These are phyloP conservation scores for Pichia californica DNA, from an alignment of 805 yeast genomes.

Conservation along the genomic window DNA sequence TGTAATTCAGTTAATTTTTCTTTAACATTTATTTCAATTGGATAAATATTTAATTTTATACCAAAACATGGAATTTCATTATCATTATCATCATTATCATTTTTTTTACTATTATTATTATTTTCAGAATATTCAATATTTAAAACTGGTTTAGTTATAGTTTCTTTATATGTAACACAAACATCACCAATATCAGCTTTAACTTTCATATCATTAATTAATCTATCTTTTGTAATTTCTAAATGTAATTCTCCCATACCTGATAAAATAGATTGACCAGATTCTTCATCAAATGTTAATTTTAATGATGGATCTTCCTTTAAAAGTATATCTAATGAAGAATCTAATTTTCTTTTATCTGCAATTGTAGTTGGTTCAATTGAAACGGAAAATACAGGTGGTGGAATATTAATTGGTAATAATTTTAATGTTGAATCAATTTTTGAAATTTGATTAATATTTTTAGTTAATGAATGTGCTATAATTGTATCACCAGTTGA, in stretches of 20 bases:
- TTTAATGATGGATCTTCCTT: constrained; percentile 88
- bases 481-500: constrained; percentile 89
- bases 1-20: constrained; percentile 23
- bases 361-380: constrained; percentile 81
- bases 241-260: constrained; percentile 98
- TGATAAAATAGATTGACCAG: constrained; percentile 80
- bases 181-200: constrained; percentile 75
- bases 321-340: constrained; percentile 57
- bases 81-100: neutral
- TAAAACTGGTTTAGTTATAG: constrained; percentile 28
- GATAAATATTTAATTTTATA: constrained; percentile 23
- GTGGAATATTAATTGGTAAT: constrained; percentile 79
- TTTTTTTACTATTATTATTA: constrained; percentile 9
- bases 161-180: constrained; percentile 86
- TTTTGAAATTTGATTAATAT: constrained; percentile 19
- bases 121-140: constrained; percentile 17
- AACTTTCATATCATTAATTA: constrained; percentile 77
- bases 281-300: constrained; percentile 68
- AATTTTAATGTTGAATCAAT: constrained; percentile 45
- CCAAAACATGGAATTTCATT: constrained; percentile 11
- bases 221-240: constrained; percentile 77
- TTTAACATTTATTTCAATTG: constrained; percentile 31
- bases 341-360: constrained; percentile 67
- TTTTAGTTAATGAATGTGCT: constrained; percentile 48
- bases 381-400: constrained; percentile 84